Evolutionary conservation across 2,329 filamentous ascomycete genomes (phyloP).

Genomic region (Aspergillus sp.): DNA sequence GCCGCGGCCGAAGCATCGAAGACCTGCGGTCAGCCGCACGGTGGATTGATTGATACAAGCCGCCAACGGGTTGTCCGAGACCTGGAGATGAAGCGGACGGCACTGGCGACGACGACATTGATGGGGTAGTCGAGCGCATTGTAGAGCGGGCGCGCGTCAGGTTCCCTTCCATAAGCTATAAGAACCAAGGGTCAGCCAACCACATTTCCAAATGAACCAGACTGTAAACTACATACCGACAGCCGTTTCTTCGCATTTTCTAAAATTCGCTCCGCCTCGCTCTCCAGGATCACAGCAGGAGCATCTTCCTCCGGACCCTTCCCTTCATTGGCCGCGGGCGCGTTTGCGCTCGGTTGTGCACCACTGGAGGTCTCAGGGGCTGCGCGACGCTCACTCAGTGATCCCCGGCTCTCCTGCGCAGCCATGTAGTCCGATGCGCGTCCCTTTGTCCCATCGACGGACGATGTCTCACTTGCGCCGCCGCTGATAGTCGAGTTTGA

Average conservation of each 20-base stretch:
- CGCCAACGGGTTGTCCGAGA: constrained; percentile 41
- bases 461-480: constrained; percentile 26
- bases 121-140: constrained; percentile 53
- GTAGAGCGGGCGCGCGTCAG: constrained; percentile 74
- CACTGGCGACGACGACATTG: constrained; percentile 50
- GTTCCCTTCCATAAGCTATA: constrained; percentile 89
- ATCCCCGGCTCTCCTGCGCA: constrained; percentile 5
- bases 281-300: constrained; percentile 73
- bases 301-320: constrained; percentile 59
- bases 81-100: constrained; percentile 32
- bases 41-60: constrained; percentile 44
- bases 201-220: neutral
- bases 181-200: constrained; percentile 15
- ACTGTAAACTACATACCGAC: constrained; percentile 60
- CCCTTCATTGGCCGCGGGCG: constrained; percentile 38
- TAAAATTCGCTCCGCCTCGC: constrained; percentile 83
- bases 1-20: constrained; percentile 47
- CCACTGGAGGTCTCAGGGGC: constrained; percentile 11
- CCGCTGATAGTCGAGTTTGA: constrained; percentile 40
- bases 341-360: constrained; percentile 29
- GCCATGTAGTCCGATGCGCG: constrained; percentile 1
- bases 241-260: constrained; percentile 88
- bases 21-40: constrained; percentile 38
- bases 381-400: neutral
- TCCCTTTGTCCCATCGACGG: constrained; percentile 13